These are phyloP conservation scores for Fusarium circinatum DNA, from an alignment of 2,329 filamentous ascomycete species.

Conservation along the genomic window DNA sequence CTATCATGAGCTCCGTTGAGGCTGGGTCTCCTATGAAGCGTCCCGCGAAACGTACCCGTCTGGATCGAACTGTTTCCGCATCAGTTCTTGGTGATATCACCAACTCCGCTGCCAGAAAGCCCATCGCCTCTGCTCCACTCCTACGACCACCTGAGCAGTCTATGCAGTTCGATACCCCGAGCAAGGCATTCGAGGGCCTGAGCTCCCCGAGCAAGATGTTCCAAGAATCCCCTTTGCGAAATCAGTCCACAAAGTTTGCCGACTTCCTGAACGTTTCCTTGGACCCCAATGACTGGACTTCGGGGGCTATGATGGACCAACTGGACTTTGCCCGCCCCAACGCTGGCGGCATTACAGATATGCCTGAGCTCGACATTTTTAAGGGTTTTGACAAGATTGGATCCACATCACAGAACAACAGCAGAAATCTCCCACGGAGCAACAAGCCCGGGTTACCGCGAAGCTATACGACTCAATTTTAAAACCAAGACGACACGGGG, in stretches of 20 bases:
- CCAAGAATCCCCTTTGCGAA: slow-evolving; percentile 48
- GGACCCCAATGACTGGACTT: slow-evolving; percentile 52
- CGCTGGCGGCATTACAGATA: slow-evolving; percentile 65
- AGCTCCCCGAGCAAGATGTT: slow-evolving; percentile 66
- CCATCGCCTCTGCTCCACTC: slow-evolving; percentile 60
- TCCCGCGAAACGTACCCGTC: slow-evolving; percentile 66
- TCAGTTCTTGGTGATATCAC: slow-evolving; percentile 71
- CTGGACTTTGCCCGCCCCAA: slow-evolving; percentile 57
- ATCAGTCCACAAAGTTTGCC: slow-evolving; percentile 62
- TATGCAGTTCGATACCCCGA: slow-evolving; percentile 62
- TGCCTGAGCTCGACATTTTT: slow-evolving; percentile 74
- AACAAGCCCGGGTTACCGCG: slow-evolving; percentile 46
- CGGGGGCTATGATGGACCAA: slow-evolving; percentile 46
- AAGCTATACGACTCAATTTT: slow-evolving; percentile 49
- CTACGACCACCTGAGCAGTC: slow-evolving; percentile 59
- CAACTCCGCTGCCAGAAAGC: slow-evolving; percentile 62
- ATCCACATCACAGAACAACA: slow-evolving; percentile 49
- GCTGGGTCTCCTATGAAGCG: slow-evolving; percentile 75
- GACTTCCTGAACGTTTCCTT: slow-evolving; percentile 48
- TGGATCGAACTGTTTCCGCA: slow-evolving; percentile 72
- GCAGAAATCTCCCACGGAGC: slow-evolving; percentile 32
- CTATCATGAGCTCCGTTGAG: slow-evolving; percentile 58
- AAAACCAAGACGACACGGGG: slow-evolving; percentile 13
- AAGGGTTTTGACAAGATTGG: slow-evolving; percentile 83
- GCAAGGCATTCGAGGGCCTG: slow-evolving; percentile 65